A percentile compares a stretch with the other conserved stretches of the same genome.
phyloP scores from a whole-genome alignment of 768 basidiomycete genomes.

The Mycena floridula region DNA sequence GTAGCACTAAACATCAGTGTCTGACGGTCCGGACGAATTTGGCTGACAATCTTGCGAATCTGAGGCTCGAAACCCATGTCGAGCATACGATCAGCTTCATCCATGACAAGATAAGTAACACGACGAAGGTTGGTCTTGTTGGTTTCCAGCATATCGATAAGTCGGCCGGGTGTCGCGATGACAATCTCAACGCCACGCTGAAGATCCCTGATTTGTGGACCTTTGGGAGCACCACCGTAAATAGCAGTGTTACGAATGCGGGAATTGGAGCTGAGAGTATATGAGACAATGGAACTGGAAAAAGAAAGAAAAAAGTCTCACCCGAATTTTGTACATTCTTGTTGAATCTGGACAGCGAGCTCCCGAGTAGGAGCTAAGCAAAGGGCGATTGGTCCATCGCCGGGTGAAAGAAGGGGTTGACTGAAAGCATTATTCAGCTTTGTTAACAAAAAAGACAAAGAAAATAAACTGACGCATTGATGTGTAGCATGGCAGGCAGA shows the following conservation, averaged over 20 bases:
- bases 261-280: conserved; percentile 62
- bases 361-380: conserved; percentile 97
- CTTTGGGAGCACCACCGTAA: conserved; percentile 98
- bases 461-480: conserved; percentile 78
- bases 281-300: no score
- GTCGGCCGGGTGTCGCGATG: conserved; percentile 98
- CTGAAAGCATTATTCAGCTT: conserved; percentile 28
- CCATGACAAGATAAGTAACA: conserved; percentile 97
- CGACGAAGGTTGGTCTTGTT: conserved; percentile 95
- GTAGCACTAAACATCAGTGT: conserved; percentile 99
- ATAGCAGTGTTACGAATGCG: conserved; percentile 98
- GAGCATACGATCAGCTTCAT: conserved; percentile 99
- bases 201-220: conserved; percentile 95
- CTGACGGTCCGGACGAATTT: conserved; percentile 97
- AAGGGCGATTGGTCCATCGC: conserved; percentile 96
- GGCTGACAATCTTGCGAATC: conserved; percentile 95
- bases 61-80: conserved; percentile 99
- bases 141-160: conserved; percentile 98
- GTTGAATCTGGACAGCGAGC: conserved; percentile 97
- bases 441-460: not conserved
- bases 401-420: conserved; percentile 87
- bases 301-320: conserved; percentile 33
- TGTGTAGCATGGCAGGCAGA: conserved; percentile 98
- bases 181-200: conserved; percentile 97
- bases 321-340: conserved; percentile 98